Percentiles rank a stretch among this genome's conserved stretches.
Conservation (phyloP, 306 rosid genomes). For the Lathyrus tuberosus region DNA sequence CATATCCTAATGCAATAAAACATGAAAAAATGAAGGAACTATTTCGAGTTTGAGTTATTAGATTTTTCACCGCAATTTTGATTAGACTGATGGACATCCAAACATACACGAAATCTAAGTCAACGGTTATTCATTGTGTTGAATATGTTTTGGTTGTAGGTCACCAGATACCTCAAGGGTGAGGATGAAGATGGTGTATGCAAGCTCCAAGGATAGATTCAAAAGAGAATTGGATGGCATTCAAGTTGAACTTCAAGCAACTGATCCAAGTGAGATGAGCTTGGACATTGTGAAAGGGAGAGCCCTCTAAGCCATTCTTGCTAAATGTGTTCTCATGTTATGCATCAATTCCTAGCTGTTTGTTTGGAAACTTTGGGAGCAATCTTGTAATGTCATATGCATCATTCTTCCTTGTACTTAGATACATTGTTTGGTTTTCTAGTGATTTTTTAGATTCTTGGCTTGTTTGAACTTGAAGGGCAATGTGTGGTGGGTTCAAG, state of each 20-base stretch:
- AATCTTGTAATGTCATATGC: conserved; percentile 33
- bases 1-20: no score
- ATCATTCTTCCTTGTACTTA: conserved; percentile 36
- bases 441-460: conserved; percentile 34
- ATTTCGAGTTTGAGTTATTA: no score
- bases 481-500: conserved; percentile 31
- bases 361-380: conserved; percentile 37
- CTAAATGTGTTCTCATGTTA: conserved; percentile 5
- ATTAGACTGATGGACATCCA: no score
- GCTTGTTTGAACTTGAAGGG: conserved; percentile 35
- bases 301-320: conserved; percentile 47
- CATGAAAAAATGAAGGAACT: no score
- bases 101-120: background rate
- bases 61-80: no score
- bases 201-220: conserved; percentile 91
- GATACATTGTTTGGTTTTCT: conserved; percentile 29
- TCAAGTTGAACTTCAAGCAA: conserved; percentile 84
- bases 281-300: conserved; percentile 77
- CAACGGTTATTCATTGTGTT: background rate
- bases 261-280: conserved; percentile 94
- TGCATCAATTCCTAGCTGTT: conserved; percentile 9
- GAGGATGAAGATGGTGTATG: conserved; percentile 95
- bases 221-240: conserved; percentile 89
- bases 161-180: conserved; percentile 81
- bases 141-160: conserved; percentile 47